Base-by-base conservation (phyloP, 371 early-diverging fungal genomes). In the Amoeboradix gromovi region DNA sequence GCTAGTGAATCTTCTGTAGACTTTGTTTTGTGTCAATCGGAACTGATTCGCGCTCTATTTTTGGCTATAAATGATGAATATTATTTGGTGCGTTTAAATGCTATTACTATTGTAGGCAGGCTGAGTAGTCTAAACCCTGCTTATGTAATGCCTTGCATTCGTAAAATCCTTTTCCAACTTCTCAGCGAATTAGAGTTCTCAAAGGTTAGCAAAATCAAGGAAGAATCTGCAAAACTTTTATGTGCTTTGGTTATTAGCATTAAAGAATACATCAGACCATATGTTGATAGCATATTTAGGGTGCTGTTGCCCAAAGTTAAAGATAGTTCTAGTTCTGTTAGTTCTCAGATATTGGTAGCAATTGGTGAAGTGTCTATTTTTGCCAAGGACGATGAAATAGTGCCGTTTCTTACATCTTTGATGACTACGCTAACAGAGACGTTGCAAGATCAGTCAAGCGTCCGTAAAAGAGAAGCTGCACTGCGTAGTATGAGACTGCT, bases 121-220 rank as follows among this genome's bases (percentile, higher is more conserved):
- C 77, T 95, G 30, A 83, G 90, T 0, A 76, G 82, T 0, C 85
- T 84, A 70, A 94, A 94, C 72, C 94, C 94, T 1, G 92, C 92
- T 0, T 90, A 90, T 73, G 88, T 92, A 2, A 84, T 92, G 76
- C 85, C 97, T 0, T 86, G 86, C 0, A 78, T 96, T 28, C 79
- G 93, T 48, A 87, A 90, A 73, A 84, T 87, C 0, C 73, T 94
- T 28, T 87, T 91, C 68, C 90, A 91, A 73, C 80, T 94, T 0
- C 75, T 96, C 69, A 89, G 91, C 0, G 91, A 93, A 74, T 74
- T 96, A 27, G 92, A 94, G 77, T 91, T 88, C 73, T 86, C 93
- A 0, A 80, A 80, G 1, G 84, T 86, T 12, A 85, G 84, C 70
- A 81, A 88, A 16, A 89, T 89, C 72, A 89, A 90, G 67, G 93